phyloP scores from a whole-genome alignment of 177 flowering plant species.

The Vitis hybrid region DNA sequence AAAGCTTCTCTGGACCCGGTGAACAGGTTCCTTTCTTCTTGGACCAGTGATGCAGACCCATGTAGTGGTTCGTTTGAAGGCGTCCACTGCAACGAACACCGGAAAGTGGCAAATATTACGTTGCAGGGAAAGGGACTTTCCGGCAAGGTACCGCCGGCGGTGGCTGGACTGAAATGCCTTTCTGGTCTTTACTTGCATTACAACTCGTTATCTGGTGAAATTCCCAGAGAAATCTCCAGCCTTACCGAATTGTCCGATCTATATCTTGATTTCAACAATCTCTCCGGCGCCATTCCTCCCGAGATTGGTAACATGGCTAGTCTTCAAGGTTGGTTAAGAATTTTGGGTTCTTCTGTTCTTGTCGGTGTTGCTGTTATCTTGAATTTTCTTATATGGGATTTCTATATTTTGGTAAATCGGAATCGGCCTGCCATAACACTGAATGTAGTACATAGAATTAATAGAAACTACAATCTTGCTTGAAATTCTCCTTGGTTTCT shows the following conservation, averaged over 20 bases:
- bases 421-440: neutral
- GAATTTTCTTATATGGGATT: neutral
- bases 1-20: constrained; percentile 74
- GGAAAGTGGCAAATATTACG: constrained; percentile 82
- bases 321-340: constrained; percentile 73
- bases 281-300: constrained; percentile 72
- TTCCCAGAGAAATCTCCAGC: constrained; percentile 67
- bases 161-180: constrained; percentile 65
- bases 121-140: constrained; percentile 72
- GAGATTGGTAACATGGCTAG: constrained; percentile 70
- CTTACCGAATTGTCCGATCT: constrained; percentile 79
- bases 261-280: constrained; percentile 79
- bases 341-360: constrained; percentile 4
- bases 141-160: constrained; percentile 63
- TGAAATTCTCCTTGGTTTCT: neutral
- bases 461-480: no score
- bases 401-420: neutral
- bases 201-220: constrained; percentile 71
- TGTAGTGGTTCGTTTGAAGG: constrained; percentile 74
- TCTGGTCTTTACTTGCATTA: constrained; percentile 91
- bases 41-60: constrained; percentile 64
- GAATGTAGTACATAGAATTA: no score
- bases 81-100: constrained; percentile 84
- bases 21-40: constrained; percentile 56
- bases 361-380: neutral